A percentile compares a stretch with the other conserved stretches of the same genome.
These are phyloP conservation scores for Aspergillus ustus DNA, from an alignment of 2,329 filamentous ascomycete genomes.

Conservation along the genomic window DNA sequence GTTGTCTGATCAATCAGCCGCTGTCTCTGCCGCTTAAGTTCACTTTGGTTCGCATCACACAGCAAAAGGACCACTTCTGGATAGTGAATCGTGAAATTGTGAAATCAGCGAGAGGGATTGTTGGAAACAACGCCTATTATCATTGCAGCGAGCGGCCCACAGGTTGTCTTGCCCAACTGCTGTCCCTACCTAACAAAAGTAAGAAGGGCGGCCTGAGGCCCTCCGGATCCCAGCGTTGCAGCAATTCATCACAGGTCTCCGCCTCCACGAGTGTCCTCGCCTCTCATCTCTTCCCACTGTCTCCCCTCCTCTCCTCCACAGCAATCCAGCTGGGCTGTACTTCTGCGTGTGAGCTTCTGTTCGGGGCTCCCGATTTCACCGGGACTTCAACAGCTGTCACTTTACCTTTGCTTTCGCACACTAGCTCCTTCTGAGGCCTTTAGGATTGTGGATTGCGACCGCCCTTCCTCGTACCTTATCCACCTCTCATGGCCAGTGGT, in stretches of 20 bases:
- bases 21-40: background rate
- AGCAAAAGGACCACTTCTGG: background rate
- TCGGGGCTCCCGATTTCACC: constrained; percentile 22
- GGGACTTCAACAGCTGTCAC: constrained; percentile 25
- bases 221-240: constrained; percentile 7
- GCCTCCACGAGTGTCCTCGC: constrained; percentile 18
- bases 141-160: constrained; percentile 16
- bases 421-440: constrained; percentile 23
- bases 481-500: constrained; percentile 22
- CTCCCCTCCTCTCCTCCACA: constrained; percentile 17
- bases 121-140: constrained; percentile 6
- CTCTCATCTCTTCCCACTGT: constrained; percentile 16
- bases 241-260: constrained; percentile 19
- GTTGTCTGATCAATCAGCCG: background rate
- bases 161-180: constrained; percentile 17
- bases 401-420: constrained; percentile 5
- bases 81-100: constrained; percentile 4
- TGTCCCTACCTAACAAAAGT: constrained; percentile 11
- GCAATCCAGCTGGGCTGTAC: constrained; percentile 11
- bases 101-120: constrained; percentile 4
- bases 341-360: constrained; percentile 22
- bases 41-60: background rate
- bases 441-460: constrained; percentile 27
- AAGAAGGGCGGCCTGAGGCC: constrained; percentile 25
- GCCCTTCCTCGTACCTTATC: constrained; percentile 23